phyloP scores from a whole-genome alignment of 169 alveolate genomes.

The Plasmodium gallinaceum region DNA sequence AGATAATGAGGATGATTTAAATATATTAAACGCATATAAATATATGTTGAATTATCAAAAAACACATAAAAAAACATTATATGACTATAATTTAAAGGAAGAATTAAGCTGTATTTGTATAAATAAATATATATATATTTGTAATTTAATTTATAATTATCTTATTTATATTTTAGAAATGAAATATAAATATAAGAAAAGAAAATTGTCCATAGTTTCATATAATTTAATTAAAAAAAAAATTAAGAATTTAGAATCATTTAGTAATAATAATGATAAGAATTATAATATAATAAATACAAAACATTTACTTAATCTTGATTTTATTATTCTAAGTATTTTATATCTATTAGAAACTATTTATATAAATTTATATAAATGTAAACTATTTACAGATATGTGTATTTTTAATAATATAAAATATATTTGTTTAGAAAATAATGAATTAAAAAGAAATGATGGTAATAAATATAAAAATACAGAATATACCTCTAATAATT shows the following conservation, averaged over 20 bases:
- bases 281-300: conserved; percentile 39
- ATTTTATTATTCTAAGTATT: conserved; percentile 38
- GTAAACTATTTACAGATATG: conserved; percentile 72
- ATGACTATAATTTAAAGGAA: conserved; percentile 58
- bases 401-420: conserved; percentile 70
- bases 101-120: conserved; percentile 58
- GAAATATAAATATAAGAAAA: conserved; percentile 30
- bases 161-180: conserved; percentile 41
- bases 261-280: neutral
- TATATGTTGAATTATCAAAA: conserved; percentile 41
- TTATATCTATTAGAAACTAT: conserved; percentile 33
- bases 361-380: conserved; percentile 48
- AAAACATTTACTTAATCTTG: conserved; percentile 26
- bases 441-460: conserved; percentile 15
- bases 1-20: conserved; percentile 13
- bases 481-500: too few relatives aligned
- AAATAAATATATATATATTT: conserved; percentile 53
- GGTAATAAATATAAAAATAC: neutral
- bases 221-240: conserved; percentile 15
- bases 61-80: conserved; percentile 32
- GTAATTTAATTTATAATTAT: conserved; percentile 45
- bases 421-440: conserved; percentile 49
- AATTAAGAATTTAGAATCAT: neutral
- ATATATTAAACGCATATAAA: conserved; percentile 49
- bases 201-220: conserved; percentile 2